Base-by-base conservation (phyloP, 192 early-diverging fungal genomes). In the Lobosporangium transversale region DNA sequence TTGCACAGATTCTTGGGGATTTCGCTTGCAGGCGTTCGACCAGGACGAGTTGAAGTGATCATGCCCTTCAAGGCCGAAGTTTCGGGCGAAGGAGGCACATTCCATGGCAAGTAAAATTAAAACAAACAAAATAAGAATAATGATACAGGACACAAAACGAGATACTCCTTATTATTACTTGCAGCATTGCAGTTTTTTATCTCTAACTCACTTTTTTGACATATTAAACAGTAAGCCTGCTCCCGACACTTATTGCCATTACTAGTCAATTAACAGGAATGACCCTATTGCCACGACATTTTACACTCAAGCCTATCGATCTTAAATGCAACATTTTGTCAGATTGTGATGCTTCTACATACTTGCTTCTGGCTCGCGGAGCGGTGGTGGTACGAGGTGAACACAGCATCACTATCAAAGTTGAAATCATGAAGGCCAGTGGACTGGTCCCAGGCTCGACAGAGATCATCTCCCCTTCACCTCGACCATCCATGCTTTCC, bases 291-390 rank as follows among this genome's bases (percentile, higher is more conserved):
- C 65, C 73, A 1, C 64, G 65, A 14, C 64, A 76, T 31, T 76
- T 76, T n/a, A 67, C 73, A 33, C 73, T 76, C 36, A 66, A 76
- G 47, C 73, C 73, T 0, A 76, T 76, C 54, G 73, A 76, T 31
- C 67, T 76, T 36, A 76, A 76, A 29, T 76, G 73, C 59, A 76
- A 76, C 53, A 76, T 76, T 43, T 65, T 76, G 23, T 76, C 73
- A 14, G 73, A 66, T 29, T 76, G 73, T 5, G 73, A 67, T n/a
- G 29, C 58, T 20, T 67, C 73, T 10, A 76, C 73, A 0, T 76
- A 51, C 29, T 45, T 76, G 18, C 63, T 76, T n/a, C 49, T 76
- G 4, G 59, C 58, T 2, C 63, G 73, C 2, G 73, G 73, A 2
- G 73, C 64, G 4, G 73, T 76, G 8, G 65, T 76, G 4, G 64